These are phyloP conservation scores for Sporobolomyces roseus DNA, from an alignment of 768 basidiomycete genomes.

Conservation along the genomic window DNA sequence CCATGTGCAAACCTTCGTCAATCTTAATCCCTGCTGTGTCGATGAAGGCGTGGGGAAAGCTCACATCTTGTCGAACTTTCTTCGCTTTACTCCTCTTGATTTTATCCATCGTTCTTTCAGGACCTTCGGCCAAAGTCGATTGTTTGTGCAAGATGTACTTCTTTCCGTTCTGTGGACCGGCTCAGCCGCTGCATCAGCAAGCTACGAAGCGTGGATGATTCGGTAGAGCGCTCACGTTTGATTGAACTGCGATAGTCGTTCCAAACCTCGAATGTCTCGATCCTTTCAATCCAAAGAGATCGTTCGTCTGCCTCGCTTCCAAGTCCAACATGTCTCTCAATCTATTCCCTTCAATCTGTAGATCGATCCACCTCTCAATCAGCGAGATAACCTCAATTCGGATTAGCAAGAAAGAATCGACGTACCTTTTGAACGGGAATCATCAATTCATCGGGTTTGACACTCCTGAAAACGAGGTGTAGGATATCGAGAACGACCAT, in stretches of 20 bases:
- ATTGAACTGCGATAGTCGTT: constrained; percentile 79
- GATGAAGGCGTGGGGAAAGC: neutral
- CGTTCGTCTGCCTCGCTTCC: constrained; percentile 64
- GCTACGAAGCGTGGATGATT: too few species aligned
- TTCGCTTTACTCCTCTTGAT: constrained; percentile 61
- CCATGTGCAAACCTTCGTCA: neutral
- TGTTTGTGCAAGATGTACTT: constrained; percentile 73
- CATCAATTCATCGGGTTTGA: constrained; percentile 59
- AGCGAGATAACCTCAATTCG: too few species aligned
- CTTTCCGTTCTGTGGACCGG: constrained; percentile 49
- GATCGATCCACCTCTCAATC: too few species aligned
- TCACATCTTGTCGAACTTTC: constrained; percentile 51
- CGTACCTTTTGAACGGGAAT: constrained; percentile 31
- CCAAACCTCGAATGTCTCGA: constrained; percentile 91
- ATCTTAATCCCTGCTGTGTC: neutral
- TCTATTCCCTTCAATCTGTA: constrained; percentile 45
- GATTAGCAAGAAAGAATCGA: too few species aligned
- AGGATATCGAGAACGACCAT: constrained; percentile 87
- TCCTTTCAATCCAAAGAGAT: constrained; percentile 53
- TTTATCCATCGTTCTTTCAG: constrained; percentile 68
- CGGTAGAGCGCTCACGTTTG: constrained; percentile 45
- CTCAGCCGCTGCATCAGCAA: too few species aligned
- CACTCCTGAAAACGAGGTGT: constrained; percentile 79
- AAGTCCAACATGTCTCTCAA: constrained; percentile 70
- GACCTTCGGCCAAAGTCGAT: constrained; percentile 66